Evolutionary conservation across 2,329 filamentous ascomycete species (phyloP).

Genomic region (Purpureocillium lavendulum): DNA sequence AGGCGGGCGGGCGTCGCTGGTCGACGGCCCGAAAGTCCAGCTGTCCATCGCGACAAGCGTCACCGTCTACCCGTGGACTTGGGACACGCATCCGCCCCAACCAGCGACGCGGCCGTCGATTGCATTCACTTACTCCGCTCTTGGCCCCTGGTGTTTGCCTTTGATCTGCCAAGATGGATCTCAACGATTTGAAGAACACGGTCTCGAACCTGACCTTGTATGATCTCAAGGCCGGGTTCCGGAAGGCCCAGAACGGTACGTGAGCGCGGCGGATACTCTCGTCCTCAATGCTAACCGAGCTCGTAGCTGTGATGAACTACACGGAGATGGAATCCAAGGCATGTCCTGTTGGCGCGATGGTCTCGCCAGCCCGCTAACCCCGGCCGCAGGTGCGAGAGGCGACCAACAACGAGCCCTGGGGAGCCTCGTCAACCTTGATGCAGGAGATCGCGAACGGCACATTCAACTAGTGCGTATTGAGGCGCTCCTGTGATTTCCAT

Average conservation of each 20-base stretch:
- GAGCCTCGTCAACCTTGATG: slow-evolving; percentile 75
- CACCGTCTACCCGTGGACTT: background rate
- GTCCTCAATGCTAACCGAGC: slow-evolving; percentile 17
- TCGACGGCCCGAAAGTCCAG: slow-evolving; percentile 13
- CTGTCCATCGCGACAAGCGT: slow-evolving; percentile 11
- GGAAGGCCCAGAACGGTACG: slow-evolving; percentile 93
- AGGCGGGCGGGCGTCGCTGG: background rate
- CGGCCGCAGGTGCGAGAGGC: slow-evolving; percentile 75
- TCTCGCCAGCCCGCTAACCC: slow-evolving; percentile 7
- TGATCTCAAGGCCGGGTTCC: slow-evolving; percentile 88
- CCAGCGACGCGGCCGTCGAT: too few relatives aligned
- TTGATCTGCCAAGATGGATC: slow-evolving; percentile 57
- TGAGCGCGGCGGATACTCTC: slow-evolving; percentile 3
- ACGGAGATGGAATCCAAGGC: slow-evolving; percentile 82
- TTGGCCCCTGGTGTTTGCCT: background rate
- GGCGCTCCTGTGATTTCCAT: slow-evolving; percentile 7
- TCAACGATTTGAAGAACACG: slow-evolving; percentile 75
- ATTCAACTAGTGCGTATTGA: slow-evolving; percentile 77
- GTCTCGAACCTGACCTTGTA: slow-evolving; percentile 90
- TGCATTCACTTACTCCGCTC: background rate
- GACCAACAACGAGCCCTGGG: slow-evolving; percentile 99
- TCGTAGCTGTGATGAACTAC: slow-evolving; percentile 91
- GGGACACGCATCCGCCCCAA: background rate
- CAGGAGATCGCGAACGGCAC: slow-evolving; percentile 97
- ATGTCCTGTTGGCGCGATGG: slow-evolving; percentile 7